Evolutionary conservation across 2,329 filamentous ascomycete species (phyloP).

Genomic region (Colletotrichum shisoi): DNA sequence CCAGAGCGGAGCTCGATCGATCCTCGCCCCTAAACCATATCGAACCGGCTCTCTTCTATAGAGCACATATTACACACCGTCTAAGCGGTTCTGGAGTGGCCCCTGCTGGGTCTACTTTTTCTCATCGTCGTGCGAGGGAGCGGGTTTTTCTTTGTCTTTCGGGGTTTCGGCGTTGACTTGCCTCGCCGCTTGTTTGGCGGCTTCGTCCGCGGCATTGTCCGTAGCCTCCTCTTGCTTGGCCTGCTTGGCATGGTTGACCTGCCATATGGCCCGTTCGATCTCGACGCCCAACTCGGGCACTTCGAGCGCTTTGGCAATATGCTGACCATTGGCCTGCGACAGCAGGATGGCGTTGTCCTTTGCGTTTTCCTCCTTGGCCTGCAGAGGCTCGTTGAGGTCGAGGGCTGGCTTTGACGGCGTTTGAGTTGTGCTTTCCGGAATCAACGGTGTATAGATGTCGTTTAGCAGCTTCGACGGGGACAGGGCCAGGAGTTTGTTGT

Average conservation of each 20-base stretch:
- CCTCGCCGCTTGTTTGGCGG: constrained; percentile 27
- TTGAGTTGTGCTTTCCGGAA: constrained; percentile 48
- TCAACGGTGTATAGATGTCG: constrained; percentile 69
- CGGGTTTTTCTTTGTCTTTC: constrained; percentile 40
- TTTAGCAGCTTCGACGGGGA: constrained; percentile 75
- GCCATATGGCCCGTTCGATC: constrained; percentile 77
- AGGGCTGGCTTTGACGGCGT: constrained; percentile 42
- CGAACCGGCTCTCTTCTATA: constrained; percentile 20
- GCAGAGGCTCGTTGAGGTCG: constrained; percentile 41
- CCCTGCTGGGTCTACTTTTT: constrained; percentile 36
- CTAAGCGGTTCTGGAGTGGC: constrained; percentile 1
- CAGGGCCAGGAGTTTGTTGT: constrained; percentile 73
- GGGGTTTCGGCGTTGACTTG: constrained; percentile 33
- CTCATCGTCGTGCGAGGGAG: constrained; percentile 27
- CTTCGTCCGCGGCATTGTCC: constrained; percentile 40
- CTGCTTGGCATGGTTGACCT: constrained; percentile 65
- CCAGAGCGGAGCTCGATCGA: not conserved
- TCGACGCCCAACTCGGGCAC: constrained; percentile 76
- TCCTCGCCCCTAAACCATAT: constrained; percentile 28
- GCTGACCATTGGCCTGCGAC: constrained; percentile 61
- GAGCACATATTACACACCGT: constrained; percentile 32
- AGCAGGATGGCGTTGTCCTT: constrained; percentile 54
- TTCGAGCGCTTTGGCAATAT: constrained; percentile 68
- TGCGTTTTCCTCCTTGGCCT: constrained; percentile 37
- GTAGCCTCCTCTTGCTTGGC: constrained; percentile 49